phyloP scores from a whole-genome alignment of 1,284 basidiomycete species.

The Pyrrhoderma noxium region DNA sequence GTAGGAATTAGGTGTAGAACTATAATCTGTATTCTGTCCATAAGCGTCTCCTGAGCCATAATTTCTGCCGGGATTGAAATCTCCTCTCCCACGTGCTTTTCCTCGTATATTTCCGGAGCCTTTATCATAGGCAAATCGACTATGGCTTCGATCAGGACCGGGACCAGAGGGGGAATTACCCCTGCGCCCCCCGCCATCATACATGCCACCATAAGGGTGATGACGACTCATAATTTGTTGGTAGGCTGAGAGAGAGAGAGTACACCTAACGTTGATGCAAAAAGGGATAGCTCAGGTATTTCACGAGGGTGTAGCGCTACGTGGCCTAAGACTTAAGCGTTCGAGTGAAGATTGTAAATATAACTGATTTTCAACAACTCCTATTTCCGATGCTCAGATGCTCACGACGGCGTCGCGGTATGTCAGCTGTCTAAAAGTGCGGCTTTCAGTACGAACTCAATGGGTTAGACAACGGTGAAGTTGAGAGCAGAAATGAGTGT shows the following conservation, averaged over 20 bases:
- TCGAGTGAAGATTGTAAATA: background rate
- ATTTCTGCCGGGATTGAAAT: constrained; percentile 30
- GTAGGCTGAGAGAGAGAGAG: background rate
- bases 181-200: constrained; percentile 54
- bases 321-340: too few species aligned
- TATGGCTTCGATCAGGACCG: constrained; percentile 67
- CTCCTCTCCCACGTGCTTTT: constrained; percentile 57
- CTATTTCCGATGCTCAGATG: constrained; percentile 10
- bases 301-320: too few species aligned
- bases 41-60: constrained; percentile 38
- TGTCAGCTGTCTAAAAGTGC: background rate
- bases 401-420: background rate
- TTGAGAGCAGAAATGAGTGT: constrained; percentile 22
- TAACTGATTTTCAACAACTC: background rate
- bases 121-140: constrained; percentile 44
- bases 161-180: constrained; percentile 56
- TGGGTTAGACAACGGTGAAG: background rate
- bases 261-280: background rate
- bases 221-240: constrained; percentile 64
- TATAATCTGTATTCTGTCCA: constrained; percentile 61
- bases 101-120: constrained; percentile 48
- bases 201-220: constrained; percentile 71
- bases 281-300: constrained; percentile 2
- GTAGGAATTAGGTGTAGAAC: constrained; percentile 30
- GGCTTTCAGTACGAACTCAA: background rate